A percentile compares a stretch with the other conserved stretches of the same genome.
Evolutionary conservation across 352 stramenopile genomes (phyloP).

Genomic region (Pythium scleroteichum): DNA sequence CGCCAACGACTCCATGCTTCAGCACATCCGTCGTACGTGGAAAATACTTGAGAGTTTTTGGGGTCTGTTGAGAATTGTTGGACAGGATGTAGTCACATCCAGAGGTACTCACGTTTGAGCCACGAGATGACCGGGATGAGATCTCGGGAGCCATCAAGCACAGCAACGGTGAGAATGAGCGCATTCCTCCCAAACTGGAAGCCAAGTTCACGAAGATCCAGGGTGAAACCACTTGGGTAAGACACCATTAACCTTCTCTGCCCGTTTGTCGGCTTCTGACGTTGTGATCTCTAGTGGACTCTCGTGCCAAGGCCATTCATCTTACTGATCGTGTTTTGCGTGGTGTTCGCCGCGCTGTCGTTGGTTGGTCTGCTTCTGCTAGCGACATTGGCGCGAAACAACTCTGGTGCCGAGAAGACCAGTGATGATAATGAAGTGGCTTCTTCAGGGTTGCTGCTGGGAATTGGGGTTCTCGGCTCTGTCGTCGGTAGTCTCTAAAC

Average conservation of each 20-base stretch:
- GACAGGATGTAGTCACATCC: no score
- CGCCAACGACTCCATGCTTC: no score
- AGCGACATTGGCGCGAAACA: slow-evolving; percentile 5
- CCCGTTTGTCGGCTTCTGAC: no score
- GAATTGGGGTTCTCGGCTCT: slow-evolving; percentile 35
- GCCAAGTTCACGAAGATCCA: slow-evolving; percentile 11
- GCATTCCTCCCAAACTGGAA: slow-evolving; percentile 11
- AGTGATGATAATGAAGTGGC: neutral
- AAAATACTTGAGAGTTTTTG: no score
- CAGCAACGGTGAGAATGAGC: slow-evolving; percentile 4
- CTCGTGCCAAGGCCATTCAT: slow-evolving; percentile 34
- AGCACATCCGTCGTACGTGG: no score
- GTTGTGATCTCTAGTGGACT: slow-evolving; percentile 33
- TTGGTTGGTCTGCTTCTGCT: slow-evolving; percentile 26
- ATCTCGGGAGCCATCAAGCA: no score
- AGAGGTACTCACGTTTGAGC: no score
- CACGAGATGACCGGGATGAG: no score
- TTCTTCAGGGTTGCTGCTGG: slow-evolving; percentile 28
- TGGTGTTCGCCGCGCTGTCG: slow-evolving; percentile 33
- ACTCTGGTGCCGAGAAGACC: neutral
- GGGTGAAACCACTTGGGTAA: slow-evolving; percentile 7
- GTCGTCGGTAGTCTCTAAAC: slow-evolving; percentile 42
- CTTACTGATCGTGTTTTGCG: slow-evolving; percentile 24
- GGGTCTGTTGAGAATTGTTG: no score
- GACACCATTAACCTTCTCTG: no score